Evolutionary conservation across 306 rosid genomes (phyloP).

Genomic region (Senna siamea): DNA sequence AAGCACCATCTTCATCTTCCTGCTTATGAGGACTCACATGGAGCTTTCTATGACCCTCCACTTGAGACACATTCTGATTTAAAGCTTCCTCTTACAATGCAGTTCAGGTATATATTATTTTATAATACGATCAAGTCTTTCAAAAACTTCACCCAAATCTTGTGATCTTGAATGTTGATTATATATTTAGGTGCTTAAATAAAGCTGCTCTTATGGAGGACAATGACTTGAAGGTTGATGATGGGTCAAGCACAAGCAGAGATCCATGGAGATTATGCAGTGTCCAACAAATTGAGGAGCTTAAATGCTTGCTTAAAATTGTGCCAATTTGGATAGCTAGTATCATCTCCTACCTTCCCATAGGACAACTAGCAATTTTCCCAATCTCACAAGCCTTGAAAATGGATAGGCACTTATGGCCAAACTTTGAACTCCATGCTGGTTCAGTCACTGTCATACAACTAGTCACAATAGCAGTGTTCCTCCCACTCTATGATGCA

Average conservation of each 20-base stretch:
- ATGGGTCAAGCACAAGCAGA: constrained; percentile 38
- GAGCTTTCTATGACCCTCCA: constrained; percentile 52
- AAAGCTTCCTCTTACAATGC: constrained; percentile 53
- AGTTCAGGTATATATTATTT: constrained; percentile 57
- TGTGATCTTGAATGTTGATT: neutral
- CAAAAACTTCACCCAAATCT: no score
- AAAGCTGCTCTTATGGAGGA: constrained; percentile 53
- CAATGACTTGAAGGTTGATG: constrained; percentile 43
- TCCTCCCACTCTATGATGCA: constrained; percentile 43
- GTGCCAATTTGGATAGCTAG: constrained; percentile 57
- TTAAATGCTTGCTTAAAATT: constrained; percentile 39
- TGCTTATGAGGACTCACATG: neutral
- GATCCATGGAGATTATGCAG: constrained; percentile 56
- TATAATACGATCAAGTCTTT: no score
- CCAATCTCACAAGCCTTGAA: constrained; percentile 59
- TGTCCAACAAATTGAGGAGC: constrained; percentile 66
- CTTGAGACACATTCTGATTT: constrained; percentile 14
- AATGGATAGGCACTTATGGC: constrained; percentile 42
- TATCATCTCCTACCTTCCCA: constrained; percentile 45
- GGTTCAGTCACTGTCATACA: constrained; percentile 35
- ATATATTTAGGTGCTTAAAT: constrained; percentile 48
- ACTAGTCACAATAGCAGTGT: constrained; percentile 33
- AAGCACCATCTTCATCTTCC: constrained; percentile 51
- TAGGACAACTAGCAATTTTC: constrained; percentile 43
- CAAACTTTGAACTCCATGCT: constrained; percentile 38